phyloP scores from a whole-genome alignment of 2,329 filamentous ascomycete species.

The Madurella mycetomatis region DNA sequence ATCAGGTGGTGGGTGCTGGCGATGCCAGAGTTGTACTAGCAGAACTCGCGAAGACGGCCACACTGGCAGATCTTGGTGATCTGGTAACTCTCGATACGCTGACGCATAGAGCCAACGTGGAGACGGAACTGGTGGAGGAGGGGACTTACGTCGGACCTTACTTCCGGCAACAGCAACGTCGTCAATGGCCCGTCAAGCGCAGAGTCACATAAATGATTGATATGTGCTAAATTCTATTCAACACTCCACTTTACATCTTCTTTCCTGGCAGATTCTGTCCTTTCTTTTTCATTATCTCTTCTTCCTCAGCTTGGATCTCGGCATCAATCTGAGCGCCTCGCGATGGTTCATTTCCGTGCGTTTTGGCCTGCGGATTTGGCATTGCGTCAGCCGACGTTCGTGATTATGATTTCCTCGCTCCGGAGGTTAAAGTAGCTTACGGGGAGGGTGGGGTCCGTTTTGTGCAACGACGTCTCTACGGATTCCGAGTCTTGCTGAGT shows the following conservation, averaged over 20 bases:
- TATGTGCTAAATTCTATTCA: background rate
- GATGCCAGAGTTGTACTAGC: no score
- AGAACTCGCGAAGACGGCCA: no score
- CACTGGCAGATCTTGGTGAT: no score
- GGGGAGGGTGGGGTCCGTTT: slow-evolving; percentile 59
- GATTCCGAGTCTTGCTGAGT: slow-evolving; percentile 34
- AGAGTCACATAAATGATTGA: background rate
- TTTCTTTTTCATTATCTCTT: slow-evolving; percentile 60
- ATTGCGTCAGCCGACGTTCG: background rate
- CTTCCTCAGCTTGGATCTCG: slow-evolving; percentile 63
- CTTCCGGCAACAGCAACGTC: no score
- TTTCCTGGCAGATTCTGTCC: slow-evolving; percentile 26
- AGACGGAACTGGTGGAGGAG: no score
- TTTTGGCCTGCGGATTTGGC: slow-evolving; percentile 45
- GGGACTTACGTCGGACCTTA: no score
- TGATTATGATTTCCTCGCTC: background rate
- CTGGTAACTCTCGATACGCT: no score
- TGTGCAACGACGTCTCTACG: slow-evolving; percentile 40
- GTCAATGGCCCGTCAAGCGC: no score
- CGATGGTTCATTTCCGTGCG: slow-evolving; percentile 70
- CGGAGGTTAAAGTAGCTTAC: slow-evolving; percentile 35
- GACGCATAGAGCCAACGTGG: no score
- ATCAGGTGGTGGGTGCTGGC: no score
- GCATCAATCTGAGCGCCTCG: slow-evolving; percentile 69
- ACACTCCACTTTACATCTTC: slow-evolving; percentile 8